These are phyloP conservation scores for Miamiensis avidus DNA, from an alignment of 169 alveolate species.

Conservation along the genomic window DNA sequence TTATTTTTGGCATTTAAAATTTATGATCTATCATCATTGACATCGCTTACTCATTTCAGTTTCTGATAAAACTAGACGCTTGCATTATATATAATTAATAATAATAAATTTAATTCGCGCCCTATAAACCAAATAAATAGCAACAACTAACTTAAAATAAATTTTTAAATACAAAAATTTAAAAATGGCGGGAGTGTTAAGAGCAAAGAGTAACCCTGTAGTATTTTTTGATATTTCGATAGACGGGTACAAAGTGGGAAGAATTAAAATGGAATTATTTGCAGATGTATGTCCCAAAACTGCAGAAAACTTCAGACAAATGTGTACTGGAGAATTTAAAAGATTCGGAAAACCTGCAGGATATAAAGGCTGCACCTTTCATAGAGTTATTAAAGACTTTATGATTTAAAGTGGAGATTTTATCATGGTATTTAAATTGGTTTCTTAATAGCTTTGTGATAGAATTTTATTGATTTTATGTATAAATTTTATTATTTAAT, in stretches of 20 bases:
- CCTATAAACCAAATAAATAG: neutral
- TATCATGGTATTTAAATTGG: slow-evolving; percentile 31
- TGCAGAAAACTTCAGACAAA: slow-evolving; percentile 48
- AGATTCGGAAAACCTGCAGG: slow-evolving; percentile 54
- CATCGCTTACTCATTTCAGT: too few relatives aligned
- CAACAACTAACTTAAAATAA: neutral
- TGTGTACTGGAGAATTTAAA: slow-evolving; percentile 52
- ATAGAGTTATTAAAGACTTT: slow-evolving; percentile 56
- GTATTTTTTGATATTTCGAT: slow-evolving; percentile 73
- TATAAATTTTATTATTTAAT: neutral
- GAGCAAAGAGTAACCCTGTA: slow-evolving; percentile 58
- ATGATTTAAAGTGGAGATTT: slow-evolving; percentile 79
- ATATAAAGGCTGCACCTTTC: slow-evolving; percentile 51
- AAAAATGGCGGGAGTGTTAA: slow-evolving; percentile 28
- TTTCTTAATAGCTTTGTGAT: neutral
- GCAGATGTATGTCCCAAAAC: slow-evolving; percentile 67
- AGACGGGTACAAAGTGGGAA: slow-evolving; percentile 56
- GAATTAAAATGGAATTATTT: slow-evolving; percentile 65
- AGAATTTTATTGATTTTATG: neutral
- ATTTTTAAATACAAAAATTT: neutral
- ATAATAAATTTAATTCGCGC: too few relatives aligned
- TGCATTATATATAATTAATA: too few relatives aligned
- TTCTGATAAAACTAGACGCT: too few relatives aligned
- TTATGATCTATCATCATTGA: too few relatives aligned
- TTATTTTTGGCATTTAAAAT: too few relatives aligned